Base-by-base conservation (phyloP, 306 rosid genomes). In the Pueraria montana region DNA sequence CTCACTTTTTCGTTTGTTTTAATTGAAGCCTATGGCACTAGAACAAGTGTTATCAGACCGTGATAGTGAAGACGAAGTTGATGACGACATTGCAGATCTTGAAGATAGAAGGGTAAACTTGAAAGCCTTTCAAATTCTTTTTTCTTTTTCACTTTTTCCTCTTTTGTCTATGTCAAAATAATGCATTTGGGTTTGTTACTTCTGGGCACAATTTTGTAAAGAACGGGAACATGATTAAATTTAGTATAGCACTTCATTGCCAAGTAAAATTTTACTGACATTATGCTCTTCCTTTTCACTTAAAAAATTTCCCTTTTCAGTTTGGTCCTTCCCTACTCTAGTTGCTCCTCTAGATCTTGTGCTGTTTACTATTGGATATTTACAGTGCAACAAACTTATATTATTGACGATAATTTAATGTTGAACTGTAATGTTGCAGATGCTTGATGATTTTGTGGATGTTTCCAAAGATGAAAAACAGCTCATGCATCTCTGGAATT, bases 381-480 rank as follows among this genome's bases (percentile, higher is more conserved):
- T 83, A 4, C 72, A 30, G 50, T 64, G 46, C 70, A 32, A 62
- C 36, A 38, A 16, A 63, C 66, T 71, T 50, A 55, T 67, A 55
- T 77, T 46, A 65, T 40, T 55, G 17, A 16, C 1, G 4, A 12
- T 71, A 79, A 66, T 69, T 69, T 82, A 87, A 88, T 74, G 81
- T 46, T 42, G 53, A 78, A 64, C 66, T 81, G 43, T 83, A 68
- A 74, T 79, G 78, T 83, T 86, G 86, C 94, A 96, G 99, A 96
- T 96, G 99, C 99, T 96, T 68, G 99, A 96, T 78, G 99, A 96
- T 90, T 96, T 96, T 87, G 99, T 96, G 84, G 99, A 96, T 87
- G 99, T 96, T 85, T 89, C 92, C 85, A 92, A 91, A 89, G 93
- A 91, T 79, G 99, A 96, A 88, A 96, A 96, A 85, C 90, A 92